Base-by-base conservation (phyloP, 768 basidiomycete genomes). In the Pholiota conissans region DNA sequence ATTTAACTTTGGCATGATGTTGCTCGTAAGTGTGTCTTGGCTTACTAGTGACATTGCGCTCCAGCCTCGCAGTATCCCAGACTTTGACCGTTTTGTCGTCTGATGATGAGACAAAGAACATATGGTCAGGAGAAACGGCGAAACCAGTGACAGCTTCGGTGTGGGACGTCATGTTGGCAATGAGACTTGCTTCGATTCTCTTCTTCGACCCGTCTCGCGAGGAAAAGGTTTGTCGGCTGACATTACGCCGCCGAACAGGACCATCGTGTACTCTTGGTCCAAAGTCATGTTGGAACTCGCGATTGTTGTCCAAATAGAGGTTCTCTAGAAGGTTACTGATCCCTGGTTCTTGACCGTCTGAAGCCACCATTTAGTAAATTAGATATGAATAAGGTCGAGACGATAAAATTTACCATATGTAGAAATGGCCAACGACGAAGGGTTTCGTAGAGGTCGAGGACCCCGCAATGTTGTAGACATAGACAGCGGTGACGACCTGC, bases 51-150 rank as follows among this genome's bases (percentile, higher is more conserved):
- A 65, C 64, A 28, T 65, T 98, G 56, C 95, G 82, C 68, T 98
- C 96, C 45, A 98, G 78, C n/a, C 94, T 80, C 7, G 92, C 90
- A 1, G 94, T 90, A 62, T 93, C 90, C 94, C 94, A 97, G 39
- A 91, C 80, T 70, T 94, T 95, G 67, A 95, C 86, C 0, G 91
- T 95, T 75, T 91, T 92, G 71, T 98, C 96, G 60, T 98, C 87
- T 0, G 94, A 96, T 34, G 91, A 86, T 0, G 96, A 93, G 3
- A 95, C 86, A 62, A 99, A 98, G 78, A 97, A 99, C 69, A 87
- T 75, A 65, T 97, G 93, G 66, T 98, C 97, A 2, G 96, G 95
- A 1, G 96, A 88, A 22, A 95, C 91, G 1, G 89, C 89, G 22
- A 98, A 76, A 7, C 85, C 82, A 2, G 89, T 93, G 57, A 98